Base-by-base conservation (phyloP, 257 asterid species). In the Forsythia viridissima region DNA sequence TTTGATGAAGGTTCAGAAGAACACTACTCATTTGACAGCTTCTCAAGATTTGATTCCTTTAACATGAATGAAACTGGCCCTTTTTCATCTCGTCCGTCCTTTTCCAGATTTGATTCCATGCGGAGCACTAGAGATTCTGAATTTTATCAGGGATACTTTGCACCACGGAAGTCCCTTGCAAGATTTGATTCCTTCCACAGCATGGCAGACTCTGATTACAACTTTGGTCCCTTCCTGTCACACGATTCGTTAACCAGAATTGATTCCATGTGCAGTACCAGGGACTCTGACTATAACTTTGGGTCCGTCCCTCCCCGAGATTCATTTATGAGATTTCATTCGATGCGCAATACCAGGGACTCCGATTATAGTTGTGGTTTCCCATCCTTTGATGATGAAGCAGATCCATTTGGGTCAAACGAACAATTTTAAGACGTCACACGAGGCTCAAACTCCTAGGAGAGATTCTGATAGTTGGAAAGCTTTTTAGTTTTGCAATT, bases 91-190 rank as follows among this genome's bases (percentile, higher is more conserved):
- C 88, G 86, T 8, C 89, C 89, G 30, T 82, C 92, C 85, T 88
- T 93, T 73, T 42, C 94, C 36, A 93, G 98, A 89, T 92, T 92
- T 37, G 99, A 93, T 76, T 92, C 99, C 80, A 92, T 93, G 89
- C 83, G 85, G 61, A 88, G 92, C 89, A 77, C 86, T 9, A 76
- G 88, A 78, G 99, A 93, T 77, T 89, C 93, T 6, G 98, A 94
- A 52, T 87, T 87, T 48, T 96, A 91, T 80, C 90, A 82, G 41
- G 94, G 92, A 42, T 84, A 87, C 81, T 87, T 86, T 40, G 92
- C 80, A 9, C 80, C 88, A n/a, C 92, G 74, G 12, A 94, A 89
- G 36, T 79, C 90, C 12, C 52, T 91, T 40, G 21, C 97, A 38
- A 89, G 94, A 85, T 91, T 93, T 13, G 98, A 91, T 83, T 93